A percentile compares a stretch with the other conserved stretches of the same genome.
Evolutionary conservation across 2,329 filamentous ascomycete genomes (phyloP).

Genomic region (Seiridium unicorne): DNA sequence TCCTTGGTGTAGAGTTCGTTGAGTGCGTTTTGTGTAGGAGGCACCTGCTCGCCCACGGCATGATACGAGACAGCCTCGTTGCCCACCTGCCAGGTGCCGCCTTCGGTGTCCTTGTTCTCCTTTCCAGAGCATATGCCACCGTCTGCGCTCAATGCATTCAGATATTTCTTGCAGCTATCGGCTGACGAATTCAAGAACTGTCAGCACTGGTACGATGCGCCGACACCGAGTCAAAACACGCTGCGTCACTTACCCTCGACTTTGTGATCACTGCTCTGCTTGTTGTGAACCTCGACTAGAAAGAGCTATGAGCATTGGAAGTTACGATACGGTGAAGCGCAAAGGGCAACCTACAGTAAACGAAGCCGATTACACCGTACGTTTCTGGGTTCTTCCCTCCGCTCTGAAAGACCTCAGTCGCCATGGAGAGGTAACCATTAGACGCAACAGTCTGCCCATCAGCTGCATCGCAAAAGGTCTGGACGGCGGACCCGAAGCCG

Average conservation of each 20-base stretch:
- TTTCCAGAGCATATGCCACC: conserved; percentile 21
- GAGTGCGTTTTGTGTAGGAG: conserved; percentile 22
- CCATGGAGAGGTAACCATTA: conserved; percentile 25
- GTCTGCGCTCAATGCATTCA: conserved; percentile 18
- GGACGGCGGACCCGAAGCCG: conserved; percentile 23
- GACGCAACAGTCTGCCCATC: conserved; percentile 18
- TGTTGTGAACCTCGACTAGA: conserved; percentile 28
- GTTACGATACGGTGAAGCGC: background rate
- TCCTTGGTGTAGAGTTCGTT: conserved; percentile 20
- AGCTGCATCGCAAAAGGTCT: conserved; percentile 21
- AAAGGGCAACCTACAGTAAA: conserved; percentile 21
- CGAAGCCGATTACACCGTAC: conserved; percentile 26
- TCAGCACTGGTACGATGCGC: too few relatives aligned
- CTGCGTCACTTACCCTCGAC: background rate
- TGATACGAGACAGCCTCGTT: conserved; percentile 25
- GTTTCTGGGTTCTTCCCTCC: conserved; percentile 19
- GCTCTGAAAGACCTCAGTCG: conserved; percentile 25
- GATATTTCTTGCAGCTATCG: conserved; percentile 21
- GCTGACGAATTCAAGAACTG: background rate
- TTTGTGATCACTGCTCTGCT: conserved; percentile 17
- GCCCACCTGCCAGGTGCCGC: conserved; percentile 26
- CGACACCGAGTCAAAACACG: too few relatives aligned
- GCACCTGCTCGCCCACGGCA: conserved; percentile 19
- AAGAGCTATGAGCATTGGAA: background rate
- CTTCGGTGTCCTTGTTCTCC: conserved; percentile 24